These are phyloP conservation scores for Malus asiatica DNA, from an alignment of 306 rosid genomes.

Conservation along the genomic window DNA sequence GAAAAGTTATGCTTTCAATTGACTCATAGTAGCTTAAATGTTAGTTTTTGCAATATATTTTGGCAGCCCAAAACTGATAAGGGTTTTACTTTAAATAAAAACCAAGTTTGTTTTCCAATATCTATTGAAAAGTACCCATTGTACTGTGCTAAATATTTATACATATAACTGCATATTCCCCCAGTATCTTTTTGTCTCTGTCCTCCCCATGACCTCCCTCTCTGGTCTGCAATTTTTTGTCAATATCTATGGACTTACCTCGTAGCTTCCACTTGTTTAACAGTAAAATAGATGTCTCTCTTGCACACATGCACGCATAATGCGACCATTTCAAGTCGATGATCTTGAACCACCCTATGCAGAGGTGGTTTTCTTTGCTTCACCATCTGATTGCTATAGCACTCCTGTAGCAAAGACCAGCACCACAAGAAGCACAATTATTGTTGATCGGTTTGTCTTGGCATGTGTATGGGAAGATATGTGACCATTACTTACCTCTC, in stretches of 20 bases:
- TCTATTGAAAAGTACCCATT: not conserved
- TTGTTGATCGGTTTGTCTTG: not conserved
- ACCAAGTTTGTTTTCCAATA: not conserved
- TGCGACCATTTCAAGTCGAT: not conserved
- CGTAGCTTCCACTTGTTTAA: not conserved
- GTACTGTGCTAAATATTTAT: not conserved
- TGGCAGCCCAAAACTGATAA: not conserved
- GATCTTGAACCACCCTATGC: not conserved
- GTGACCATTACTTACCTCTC: not conserved
- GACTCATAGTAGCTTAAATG: not conserved
- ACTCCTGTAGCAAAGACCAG: not conserved
- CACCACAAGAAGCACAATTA: not conserved
- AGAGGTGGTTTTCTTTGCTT: not conserved
- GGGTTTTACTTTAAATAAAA: not conserved
- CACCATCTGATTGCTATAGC: not conserved
- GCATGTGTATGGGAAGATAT: not conserved
- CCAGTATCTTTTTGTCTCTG: not conserved
- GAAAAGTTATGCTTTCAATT: not conserved
- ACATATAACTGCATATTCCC: not conserved
- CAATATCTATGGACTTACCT: not conserved
- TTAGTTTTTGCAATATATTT: not conserved
- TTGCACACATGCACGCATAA: not conserved
- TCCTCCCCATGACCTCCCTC: not conserved
- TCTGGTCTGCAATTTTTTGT: not conserved
- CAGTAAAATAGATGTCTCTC: too few relatives aligned